Evolutionary conservation across 2,329 filamentous ascomycete genomes (phyloP).

Genomic region (Hirsutella minnesotensis): DNA sequence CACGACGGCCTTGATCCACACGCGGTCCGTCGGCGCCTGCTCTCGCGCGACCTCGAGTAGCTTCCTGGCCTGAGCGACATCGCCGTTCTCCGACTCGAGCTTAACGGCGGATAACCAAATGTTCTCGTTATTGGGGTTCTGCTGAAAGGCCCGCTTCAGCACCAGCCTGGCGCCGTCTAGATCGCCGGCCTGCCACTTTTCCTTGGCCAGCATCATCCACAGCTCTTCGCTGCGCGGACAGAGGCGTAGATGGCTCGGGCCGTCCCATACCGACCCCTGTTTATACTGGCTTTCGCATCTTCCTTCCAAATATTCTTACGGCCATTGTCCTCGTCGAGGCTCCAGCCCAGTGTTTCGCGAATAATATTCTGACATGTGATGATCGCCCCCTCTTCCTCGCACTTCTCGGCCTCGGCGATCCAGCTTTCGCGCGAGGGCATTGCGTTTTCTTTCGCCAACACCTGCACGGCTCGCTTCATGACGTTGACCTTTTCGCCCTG

Average conservation of each 20-base stretch:
- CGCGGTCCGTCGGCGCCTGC: conserved; percentile 86
- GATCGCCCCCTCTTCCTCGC: conserved; percentile 80
- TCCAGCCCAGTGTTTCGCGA: conserved; percentile 84
- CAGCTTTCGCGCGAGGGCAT: conserved; percentile 98
- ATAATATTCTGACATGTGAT: conserved; percentile 85
- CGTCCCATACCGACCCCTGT: conserved; percentile 74
- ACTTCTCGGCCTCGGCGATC: conserved; percentile 89
- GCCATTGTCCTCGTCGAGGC: conserved; percentile 90
- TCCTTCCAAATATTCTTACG: conserved; percentile 94
- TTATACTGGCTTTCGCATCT: conserved; percentile 74
- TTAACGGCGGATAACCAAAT: conserved; percentile 97
- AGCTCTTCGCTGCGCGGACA: conserved; percentile 84
- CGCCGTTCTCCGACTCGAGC: conserved; percentile 80
- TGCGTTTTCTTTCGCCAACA: conserved; percentile 78
- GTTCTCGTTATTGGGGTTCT: conserved; percentile 93
- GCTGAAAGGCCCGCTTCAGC: conserved; percentile 80
- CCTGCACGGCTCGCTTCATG: conserved; percentile 87
- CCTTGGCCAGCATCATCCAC: conserved; percentile 92
- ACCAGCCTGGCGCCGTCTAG: conserved; percentile 79
- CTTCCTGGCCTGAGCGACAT: conserved; percentile 69
- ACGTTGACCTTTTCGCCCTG: conserved; percentile 72
- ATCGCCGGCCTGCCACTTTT: conserved; percentile 83
- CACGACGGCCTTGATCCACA: conserved; percentile 93
- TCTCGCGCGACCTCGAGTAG: conserved; percentile 73
- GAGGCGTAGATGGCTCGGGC: conserved; percentile 85